Conservation (phyloP, 1,284 basidiomycete species). For the Bondarzewia mesenterica region DNA sequence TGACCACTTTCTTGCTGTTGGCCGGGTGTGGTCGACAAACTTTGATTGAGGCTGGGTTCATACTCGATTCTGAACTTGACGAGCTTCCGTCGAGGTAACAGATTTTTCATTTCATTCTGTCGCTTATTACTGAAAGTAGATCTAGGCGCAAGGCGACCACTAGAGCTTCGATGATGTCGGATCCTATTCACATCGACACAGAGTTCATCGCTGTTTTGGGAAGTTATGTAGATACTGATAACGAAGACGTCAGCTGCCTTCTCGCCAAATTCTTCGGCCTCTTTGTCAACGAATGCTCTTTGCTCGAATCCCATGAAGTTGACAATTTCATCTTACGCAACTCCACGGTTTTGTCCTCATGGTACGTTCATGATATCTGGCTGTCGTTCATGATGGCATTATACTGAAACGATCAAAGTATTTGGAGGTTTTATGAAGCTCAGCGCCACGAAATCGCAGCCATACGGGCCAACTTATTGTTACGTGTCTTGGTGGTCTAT, state of each 20-base stretch:
- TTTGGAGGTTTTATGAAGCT: conserved; percentile 58
- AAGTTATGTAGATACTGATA: conserved; percentile 40
- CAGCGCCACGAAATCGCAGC: conserved; percentile 42
- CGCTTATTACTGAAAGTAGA: background rate
- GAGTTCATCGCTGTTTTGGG: conserved; percentile 43
- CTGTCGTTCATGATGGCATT: background rate
- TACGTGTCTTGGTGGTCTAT: conserved; percentile 57
- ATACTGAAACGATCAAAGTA: conserved; percentile 29
- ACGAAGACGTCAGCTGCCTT: conserved; percentile 44
- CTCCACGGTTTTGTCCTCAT: conserved; percentile 41
- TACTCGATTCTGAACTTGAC: conserved; percentile 38
- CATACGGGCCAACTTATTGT: conserved; percentile 44
- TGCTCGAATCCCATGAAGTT: conserved; percentile 55
- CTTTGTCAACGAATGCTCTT: conserved; percentile 48
- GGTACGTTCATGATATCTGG: conserved; percentile 30
- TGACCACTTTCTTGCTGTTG: conserved; percentile 50
- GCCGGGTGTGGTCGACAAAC: conserved; percentile 53
- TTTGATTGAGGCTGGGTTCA: conserved; percentile 33
- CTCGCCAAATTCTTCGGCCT: conserved; percentile 55
- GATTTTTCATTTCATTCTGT: background rate
- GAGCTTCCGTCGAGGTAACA: conserved; percentile 47
- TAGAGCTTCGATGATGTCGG: conserved; percentile 33
- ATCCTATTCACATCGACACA: conserved; percentile 50
- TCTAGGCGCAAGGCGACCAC: conserved; percentile 40
- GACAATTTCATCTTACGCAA: conserved; percentile 66